phyloP scores from a whole-genome alignment of 2,329 filamentous ascomycete species.

The Beauveria sp. region DNA sequence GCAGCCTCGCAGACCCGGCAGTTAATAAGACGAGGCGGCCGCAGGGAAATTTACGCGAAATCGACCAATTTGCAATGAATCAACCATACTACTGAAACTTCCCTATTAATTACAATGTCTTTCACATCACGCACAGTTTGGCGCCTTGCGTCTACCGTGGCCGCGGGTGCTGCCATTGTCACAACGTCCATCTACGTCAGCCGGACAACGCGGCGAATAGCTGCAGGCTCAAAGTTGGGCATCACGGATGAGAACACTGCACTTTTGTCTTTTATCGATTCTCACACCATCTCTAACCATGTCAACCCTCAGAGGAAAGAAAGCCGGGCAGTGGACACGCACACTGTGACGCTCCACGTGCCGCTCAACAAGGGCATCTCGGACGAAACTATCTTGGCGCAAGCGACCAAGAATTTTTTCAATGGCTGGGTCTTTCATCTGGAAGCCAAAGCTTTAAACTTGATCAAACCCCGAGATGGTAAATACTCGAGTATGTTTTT shows the following conservation, averaged over 20 bases:
- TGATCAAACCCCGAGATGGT: not conserved
- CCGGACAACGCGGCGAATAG: not conserved
- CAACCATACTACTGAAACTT: not conserved
- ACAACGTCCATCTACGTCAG: not conserved
- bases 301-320: slow-evolving; percentile 20
- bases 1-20: not conserved
- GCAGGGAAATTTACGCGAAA: too few relatives aligned
- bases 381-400: slow-evolving; percentile 22
- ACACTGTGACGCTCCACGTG: slow-evolving; percentile 19
- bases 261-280: not conserved
- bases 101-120: not conserved
- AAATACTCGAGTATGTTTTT: slow-evolving; percentile 3
- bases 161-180: not conserved
- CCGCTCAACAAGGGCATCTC: slow-evolving; percentile 9
- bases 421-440: slow-evolving; percentile 22
- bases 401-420: slow-evolving; percentile 23
- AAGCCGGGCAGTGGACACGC: slow-evolving; percentile 16
- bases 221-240: not conserved
- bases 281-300: slow-evolving; percentile 11
- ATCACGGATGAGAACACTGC: not conserved
- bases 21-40: not conserved
- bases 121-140: not conserved
- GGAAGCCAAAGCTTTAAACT: slow-evolving; percentile 16
- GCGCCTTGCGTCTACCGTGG: not conserved
- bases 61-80: not conserved